Evolutionary conservation across 768 basidiomycete species (phyloP).

Genomic region (Amanita pseudoporphyria): DNA sequence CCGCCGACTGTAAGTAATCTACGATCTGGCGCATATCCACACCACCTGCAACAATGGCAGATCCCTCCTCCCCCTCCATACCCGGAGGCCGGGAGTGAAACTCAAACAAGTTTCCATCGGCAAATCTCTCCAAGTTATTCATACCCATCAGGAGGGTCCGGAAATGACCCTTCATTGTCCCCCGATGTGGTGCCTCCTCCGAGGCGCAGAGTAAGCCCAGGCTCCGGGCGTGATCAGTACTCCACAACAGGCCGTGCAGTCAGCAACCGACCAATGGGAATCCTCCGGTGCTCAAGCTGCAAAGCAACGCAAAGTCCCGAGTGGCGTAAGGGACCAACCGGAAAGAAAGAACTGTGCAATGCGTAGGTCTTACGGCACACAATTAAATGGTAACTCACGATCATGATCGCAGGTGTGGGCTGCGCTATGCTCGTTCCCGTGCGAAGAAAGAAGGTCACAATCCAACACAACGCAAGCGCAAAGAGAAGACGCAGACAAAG

Average conservation of each 20-base stretch:
- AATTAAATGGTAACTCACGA: background rate
- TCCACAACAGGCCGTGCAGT: constrained; percentile 34
- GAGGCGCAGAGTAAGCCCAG: constrained; percentile 47
- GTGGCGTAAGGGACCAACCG: constrained; percentile 87
- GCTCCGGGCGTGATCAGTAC: constrained; percentile 36
- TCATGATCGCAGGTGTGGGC: constrained; percentile 50
- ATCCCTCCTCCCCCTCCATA: constrained; percentile 27
- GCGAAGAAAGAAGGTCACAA: constrained; percentile 78
- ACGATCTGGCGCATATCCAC: constrained; percentile 23
- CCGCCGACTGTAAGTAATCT: constrained; percentile 22
- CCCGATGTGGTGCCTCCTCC: constrained; percentile 47
- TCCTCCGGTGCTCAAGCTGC: constrained; percentile 71
- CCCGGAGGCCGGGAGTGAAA: constrained; percentile 1
- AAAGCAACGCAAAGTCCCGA: constrained; percentile 77
- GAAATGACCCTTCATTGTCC: constrained; percentile 19
- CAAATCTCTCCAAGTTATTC: constrained; percentile 27
- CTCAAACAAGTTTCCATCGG: constrained; percentile 15
- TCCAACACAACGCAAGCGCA: constrained; percentile 46
- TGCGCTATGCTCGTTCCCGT: constrained; percentile 78
- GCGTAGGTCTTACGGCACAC: constrained; percentile 45
- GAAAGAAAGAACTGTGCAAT: constrained; percentile 88
- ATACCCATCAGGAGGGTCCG: constrained; percentile 25
- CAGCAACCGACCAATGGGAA: constrained; percentile 64
- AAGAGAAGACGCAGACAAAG: constrained; percentile 45
- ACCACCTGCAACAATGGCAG: constrained; percentile 29